Percentiles rank a stretch among this genome's conserved stretches.
phyloP scores from a whole-genome alignment of 2,329 filamentous ascomycete species.

The Boeremia lycopersici region DNA sequence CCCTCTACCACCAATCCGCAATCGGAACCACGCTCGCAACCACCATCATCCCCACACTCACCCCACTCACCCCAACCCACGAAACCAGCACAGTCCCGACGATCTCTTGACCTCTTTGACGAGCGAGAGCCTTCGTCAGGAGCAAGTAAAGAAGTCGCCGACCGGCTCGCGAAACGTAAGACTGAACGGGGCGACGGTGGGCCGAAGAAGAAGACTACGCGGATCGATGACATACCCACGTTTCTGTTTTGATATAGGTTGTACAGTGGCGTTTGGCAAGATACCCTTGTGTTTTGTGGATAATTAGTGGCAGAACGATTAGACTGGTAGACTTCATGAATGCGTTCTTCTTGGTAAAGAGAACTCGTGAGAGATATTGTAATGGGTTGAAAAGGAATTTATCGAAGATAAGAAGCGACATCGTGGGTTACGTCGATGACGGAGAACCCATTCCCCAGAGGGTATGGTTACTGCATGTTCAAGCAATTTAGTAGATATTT shows the following conservation, averaged over 20 bases:
- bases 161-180: slow-evolving; percentile 41
- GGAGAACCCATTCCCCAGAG: too few relatives aligned
- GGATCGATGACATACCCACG: slow-evolving; percentile 52
- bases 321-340: too few relatives aligned
- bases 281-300: background rate
- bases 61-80: background rate
- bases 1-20: background rate
- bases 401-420: too few relatives aligned
- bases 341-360: too few relatives aligned
- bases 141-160: slow-evolving; percentile 27
- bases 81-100: background rate
- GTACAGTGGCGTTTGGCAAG: background rate
- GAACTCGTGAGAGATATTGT: too few relatives aligned
- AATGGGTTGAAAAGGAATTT: too few relatives aligned
- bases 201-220: slow-evolving; percentile 31
- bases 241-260: slow-evolving; percentile 48
- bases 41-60: slow-evolving; percentile 3
- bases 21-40: background rate
- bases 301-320: too few relatives aligned
- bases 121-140: slow-evolving; percentile 4
- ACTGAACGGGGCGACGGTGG: slow-evolving; percentile 33
- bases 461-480: too few relatives aligned
- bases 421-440: too few relatives aligned
- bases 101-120: slow-evolving; percentile 16
- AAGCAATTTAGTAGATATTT: too few relatives aligned